Conservation (phyloP, 2,329 filamentous ascomycete species). For the Aureobasidium melanogenum region DNA sequence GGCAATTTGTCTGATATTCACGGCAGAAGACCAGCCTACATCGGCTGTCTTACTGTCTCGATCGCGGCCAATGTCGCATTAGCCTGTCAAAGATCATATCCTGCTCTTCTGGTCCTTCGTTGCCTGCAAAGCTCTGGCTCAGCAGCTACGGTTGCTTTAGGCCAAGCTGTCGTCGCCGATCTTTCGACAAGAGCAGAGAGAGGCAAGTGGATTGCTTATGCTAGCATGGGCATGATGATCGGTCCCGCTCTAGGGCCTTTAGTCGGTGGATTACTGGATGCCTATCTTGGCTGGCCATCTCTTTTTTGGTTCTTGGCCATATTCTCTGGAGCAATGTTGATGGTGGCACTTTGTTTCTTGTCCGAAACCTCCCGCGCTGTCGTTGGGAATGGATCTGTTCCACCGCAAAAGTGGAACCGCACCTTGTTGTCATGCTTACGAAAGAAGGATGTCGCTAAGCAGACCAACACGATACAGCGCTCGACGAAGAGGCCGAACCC, state of each 20-base stretch:
- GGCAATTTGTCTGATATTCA: slow-evolving; percentile 42
- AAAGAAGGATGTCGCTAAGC: background rate
- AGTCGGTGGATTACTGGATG: slow-evolving; percentile 22
- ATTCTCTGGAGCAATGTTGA: slow-evolving; percentile 16
- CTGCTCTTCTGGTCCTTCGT: slow-evolving; percentile 29
- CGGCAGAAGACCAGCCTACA: slow-evolving; percentile 43
- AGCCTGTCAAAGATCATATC: slow-evolving; percentile 29
- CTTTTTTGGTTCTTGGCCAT: slow-evolving; percentile 35
- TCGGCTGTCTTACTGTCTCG: slow-evolving; percentile 36
- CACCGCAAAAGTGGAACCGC: slow-evolving; percentile 7
- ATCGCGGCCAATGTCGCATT: slow-evolving; percentile 34
- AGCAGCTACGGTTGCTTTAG: slow-evolving; percentile 33
- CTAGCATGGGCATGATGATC: slow-evolving; percentile 34
- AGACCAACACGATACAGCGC: background rate
- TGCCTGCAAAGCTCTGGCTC: slow-evolving; percentile 37
- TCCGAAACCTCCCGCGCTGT: slow-evolving; percentile 33
- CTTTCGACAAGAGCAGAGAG: slow-evolving; percentile 32
- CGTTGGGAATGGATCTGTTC: slow-evolving; percentile 29
- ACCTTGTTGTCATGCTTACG: background rate
- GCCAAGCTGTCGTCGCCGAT: slow-evolving; percentile 33
- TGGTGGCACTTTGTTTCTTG: slow-evolving; percentile 22
- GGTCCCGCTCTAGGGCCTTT: slow-evolving; percentile 43
- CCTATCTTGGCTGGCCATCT: slow-evolving; percentile 27
- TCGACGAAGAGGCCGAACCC: background rate
- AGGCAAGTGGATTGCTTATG: slow-evolving; percentile 34